A percentile compares a stretch with the other conserved stretches of the same genome.
These are phyloP conservation scores for Apium graveolens DNA, from an alignment of 129 eudicot genomes.

Conservation along the genomic window DNA sequence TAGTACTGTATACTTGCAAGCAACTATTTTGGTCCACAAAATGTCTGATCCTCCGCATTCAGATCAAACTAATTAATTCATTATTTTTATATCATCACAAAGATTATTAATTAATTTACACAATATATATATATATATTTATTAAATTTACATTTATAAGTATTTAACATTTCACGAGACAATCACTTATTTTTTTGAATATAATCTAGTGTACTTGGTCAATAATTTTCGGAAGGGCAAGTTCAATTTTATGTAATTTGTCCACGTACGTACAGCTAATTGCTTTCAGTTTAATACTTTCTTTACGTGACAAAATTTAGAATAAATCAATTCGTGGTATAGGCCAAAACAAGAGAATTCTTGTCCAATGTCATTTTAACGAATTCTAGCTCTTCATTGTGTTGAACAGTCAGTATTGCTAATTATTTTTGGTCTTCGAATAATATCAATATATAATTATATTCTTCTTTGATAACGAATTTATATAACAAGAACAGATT, in stretches of 20 bases:
- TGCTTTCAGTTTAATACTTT: not conserved
- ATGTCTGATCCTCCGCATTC: too few relatives aligned
- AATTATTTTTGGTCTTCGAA: not conserved
- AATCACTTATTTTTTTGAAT: not conserved
- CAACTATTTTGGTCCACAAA: not conserved
- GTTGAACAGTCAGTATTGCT: not conserved
- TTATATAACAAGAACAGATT: too few relatives aligned
- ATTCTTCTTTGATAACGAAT: too few relatives aligned
- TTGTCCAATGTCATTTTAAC: not conserved
- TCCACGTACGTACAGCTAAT: not conserved
- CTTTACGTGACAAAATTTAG: not conserved
- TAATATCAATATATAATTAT: not conserved
- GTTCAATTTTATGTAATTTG: not conserved
- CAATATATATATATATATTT: too few relatives aligned
- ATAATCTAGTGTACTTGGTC: not conserved
- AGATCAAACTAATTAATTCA: too few relatives aligned
- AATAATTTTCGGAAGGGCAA: not conserved
- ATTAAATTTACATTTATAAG: too few relatives aligned
- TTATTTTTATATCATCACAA: too few relatives aligned
- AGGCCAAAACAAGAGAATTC: not conserved
- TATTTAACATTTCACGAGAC: not conserved
- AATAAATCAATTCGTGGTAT: not conserved
- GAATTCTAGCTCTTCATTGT: not conserved
- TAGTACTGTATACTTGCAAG: not conserved
- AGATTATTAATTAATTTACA: too few relatives aligned